Evolutionary conservation across 495 filamentous ascomycete species (phyloP).

Genomic region (Baudoinia panamericana): DNA sequence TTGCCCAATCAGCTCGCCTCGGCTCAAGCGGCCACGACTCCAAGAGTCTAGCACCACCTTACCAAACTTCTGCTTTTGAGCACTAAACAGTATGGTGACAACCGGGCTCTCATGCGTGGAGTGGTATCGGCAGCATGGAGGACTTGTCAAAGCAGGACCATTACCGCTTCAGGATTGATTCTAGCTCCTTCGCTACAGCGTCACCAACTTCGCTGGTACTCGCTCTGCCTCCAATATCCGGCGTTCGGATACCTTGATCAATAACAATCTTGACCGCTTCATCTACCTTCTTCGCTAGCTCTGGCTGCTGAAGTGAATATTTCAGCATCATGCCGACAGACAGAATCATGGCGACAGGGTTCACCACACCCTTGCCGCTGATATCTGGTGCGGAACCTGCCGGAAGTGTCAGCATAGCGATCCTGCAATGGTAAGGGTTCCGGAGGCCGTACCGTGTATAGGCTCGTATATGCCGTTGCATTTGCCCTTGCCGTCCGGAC

Average conservation of each 20-base stretch:
- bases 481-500: slow-evolving; percentile 65
- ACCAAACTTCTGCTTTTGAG: no score
- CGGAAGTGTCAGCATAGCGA: not conserved
- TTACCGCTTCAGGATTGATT: slow-evolving; percentile 35
- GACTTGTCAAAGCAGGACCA: not conserved
- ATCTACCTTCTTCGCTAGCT: slow-evolving; percentile 62
- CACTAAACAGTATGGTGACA: no score
- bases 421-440: not conserved
- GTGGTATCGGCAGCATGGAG: no score
- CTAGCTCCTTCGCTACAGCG: slow-evolving; percentile 59
- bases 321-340: slow-evolving; percentile 86
- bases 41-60: no score
- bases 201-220: slow-evolving; percentile 71
- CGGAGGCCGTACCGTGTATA: slow-evolving; percentile 58
- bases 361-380: slow-evolving; percentile 76
- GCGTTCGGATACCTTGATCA: slow-evolving; percentile 59
- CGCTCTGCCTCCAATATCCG: slow-evolving; percentile 63
- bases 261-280: slow-evolving; percentile 65
- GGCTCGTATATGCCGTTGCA: slow-evolving; percentile 93
- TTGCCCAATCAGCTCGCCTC: no score
- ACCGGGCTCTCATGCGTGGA: no score
- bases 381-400: slow-evolving; percentile 62
- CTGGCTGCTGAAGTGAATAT: slow-evolving; percentile 68
- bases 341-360: slow-evolving; percentile 66
- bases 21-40: no score